Base-by-base conservation (phyloP, 805 yeast genomes). In the Saturnispora ahearnii region DNA sequence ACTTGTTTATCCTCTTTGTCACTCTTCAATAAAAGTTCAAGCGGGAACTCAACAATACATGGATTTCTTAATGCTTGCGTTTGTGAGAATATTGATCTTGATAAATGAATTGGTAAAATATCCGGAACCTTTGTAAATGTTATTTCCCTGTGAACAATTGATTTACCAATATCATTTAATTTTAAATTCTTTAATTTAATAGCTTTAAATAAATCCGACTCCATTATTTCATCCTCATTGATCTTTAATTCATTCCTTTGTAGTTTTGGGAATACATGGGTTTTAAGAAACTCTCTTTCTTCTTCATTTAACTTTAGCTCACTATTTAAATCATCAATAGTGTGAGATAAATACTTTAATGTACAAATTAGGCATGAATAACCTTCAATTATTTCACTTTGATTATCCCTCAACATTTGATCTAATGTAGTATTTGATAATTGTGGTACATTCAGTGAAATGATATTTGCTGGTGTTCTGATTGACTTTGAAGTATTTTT, bases 301-400 rank as follows among this genome's bases (percentile, higher is more conserved):
- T 63, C 65, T 21, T 60, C 59, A 7, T 50, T 47, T 15, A 51
- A 18, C 11, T 29, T 44, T n/a, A 29, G 22, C 4, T 22, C 24
- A 22, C 40, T 36, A 18, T 18, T 22, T 15, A 41, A 24, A 47
- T 18, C 44, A 22, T 42, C 15, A 11, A 36, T 22, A 18, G 22
- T 22, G 11, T 36, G 40, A 10, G 15, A 37, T 37, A 76, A 43
- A 5, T 70, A 70, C 28, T 61, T 62, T 13, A 80, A 63, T 48
- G 83, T 74, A 63, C 99, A 91, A 50, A 75, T 70, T 41, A 82
- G 63, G 61, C 99, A 91, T 40, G 86, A 84, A 59, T 87, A 95
- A 18, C 81, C 88, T 38, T 84, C 87, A 44, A 82, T 80, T 3
- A 84, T 78, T 51, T 88, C 93, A 2, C 76, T 69, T 55, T 81